Evolutionary conservation across 257 asterid genomes (phyloP).

Genomic region (Solanum piurae): DNA sequence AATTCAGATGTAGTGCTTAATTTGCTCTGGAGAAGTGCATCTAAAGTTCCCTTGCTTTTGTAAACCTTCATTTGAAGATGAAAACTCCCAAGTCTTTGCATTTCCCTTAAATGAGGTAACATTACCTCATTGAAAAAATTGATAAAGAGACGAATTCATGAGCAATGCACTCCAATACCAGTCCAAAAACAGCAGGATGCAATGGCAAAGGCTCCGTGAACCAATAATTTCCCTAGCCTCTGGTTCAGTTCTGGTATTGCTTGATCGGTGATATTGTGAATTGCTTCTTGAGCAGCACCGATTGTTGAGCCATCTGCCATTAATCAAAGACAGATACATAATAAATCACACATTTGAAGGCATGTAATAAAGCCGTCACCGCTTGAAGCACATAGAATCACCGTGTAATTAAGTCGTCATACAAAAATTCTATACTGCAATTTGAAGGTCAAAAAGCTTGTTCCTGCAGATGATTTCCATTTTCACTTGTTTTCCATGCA

Average conservation of each 20-base stretch:
- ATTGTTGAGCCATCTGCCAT: neutral
- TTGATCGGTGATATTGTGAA: neutral
- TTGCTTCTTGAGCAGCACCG: neutral
- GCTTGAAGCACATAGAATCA: neutral
- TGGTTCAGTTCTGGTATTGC: neutral
- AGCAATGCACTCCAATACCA: neutral
- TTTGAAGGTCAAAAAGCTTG: neutral
- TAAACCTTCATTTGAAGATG: neutral
- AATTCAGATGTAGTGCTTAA: neutral
- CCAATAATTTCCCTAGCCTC: slow-evolving; percentile 5
- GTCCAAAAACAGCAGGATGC: neutral
- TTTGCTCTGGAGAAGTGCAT: neutral
- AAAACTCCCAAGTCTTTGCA: slow-evolving; percentile 23
- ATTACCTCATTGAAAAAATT: slow-evolving; percentile 19
- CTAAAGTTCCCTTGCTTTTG: neutral
- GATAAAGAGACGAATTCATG: neutral
- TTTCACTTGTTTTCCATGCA: neutral
- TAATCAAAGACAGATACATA: neutral
- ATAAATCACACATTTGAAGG: neutral
- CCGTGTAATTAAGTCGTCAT: neutral
- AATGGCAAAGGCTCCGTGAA: slow-evolving; percentile 16
- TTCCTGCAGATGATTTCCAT: neutral
- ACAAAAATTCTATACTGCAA: neutral
- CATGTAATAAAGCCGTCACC: neutral
- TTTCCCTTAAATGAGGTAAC: slow-evolving; percentile 31